phyloP scores from a whole-genome alignment of 768 basidiomycete species.

The Mrakia blollopis region DNA sequence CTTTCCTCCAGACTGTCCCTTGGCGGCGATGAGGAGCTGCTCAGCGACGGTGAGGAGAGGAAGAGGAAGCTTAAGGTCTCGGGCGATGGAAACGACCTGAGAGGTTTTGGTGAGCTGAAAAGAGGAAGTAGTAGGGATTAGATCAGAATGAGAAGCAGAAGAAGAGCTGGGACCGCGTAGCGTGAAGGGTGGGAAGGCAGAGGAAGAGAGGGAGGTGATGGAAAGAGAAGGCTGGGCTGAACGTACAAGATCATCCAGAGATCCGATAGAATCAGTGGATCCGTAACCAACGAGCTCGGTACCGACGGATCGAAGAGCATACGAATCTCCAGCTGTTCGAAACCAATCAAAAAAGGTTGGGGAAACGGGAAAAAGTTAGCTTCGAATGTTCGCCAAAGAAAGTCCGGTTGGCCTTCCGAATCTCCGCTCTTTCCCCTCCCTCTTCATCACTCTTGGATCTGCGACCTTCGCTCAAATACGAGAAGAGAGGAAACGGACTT shows the following conservation, averaged over 20 bases:
- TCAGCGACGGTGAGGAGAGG: slow-evolving; percentile 22
- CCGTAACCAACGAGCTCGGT: slow-evolving; percentile 12
- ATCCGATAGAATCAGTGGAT: not conserved
- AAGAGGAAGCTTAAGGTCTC: slow-evolving; percentile 18
- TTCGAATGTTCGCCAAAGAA: no score
- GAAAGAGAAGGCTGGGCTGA: not conserved
- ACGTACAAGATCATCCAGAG: slow-evolving; percentile 15
- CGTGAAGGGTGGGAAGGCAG: not conserved
- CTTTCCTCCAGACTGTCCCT: not conserved
- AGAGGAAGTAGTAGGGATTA: not conserved
- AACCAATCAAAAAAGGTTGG: no score
- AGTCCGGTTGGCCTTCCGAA: no score
- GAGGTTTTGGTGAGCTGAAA: slow-evolving; percentile 15
- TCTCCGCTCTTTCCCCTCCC: no score
- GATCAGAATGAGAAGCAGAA: no score
- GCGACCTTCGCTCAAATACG: no score
- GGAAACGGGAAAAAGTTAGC: no score
- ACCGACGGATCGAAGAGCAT: slow-evolving; percentile 1
- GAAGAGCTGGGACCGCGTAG: not conserved
- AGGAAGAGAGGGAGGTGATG: not conserved
- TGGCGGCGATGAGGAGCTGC: slow-evolving; percentile 21
- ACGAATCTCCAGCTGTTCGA: slow-evolving; percentile 6
- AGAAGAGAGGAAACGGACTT: no score
- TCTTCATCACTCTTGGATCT: no score
- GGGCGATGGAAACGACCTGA: slow-evolving; percentile 10